These are phyloP conservation scores for Ogataea paraovalis DNA, from an alignment of 805 yeast species.

Conservation along the genomic window DNA sequence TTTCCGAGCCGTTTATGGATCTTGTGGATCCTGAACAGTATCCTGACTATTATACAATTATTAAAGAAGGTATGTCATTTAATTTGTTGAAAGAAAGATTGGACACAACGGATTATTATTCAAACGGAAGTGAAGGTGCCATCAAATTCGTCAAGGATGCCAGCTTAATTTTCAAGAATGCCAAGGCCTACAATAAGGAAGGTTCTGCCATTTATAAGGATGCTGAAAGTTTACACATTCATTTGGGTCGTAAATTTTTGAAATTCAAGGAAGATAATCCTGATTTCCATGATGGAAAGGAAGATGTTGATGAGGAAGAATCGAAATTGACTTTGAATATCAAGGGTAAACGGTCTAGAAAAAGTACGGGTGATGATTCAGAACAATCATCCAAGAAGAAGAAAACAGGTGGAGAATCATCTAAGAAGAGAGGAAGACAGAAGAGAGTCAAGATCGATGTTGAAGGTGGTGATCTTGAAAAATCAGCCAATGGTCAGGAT, in stretches of 20 bases:
- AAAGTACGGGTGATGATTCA: neutral
- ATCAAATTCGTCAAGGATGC: slow-evolving; percentile 58
- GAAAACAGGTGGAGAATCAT: slow-evolving; percentile 1
- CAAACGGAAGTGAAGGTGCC: slow-evolving; percentile 45
- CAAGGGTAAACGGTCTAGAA: slow-evolving; percentile 8
- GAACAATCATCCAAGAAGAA: slow-evolving; percentile 9
- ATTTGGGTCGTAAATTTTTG: slow-evolving; percentile 41
- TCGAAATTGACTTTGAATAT: slow-evolving; percentile 2
- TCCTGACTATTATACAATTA: slow-evolving; percentile 76
- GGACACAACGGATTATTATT: slow-evolving; percentile 48
- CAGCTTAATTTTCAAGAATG: slow-evolving; percentile 68
- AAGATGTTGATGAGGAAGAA: slow-evolving; percentile 8
- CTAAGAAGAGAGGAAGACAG: neutral
- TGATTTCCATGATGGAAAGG: slow-evolving; percentile 21
- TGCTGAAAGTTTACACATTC: slow-evolving; percentile 55
- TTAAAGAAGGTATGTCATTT: slow-evolving; percentile 73
- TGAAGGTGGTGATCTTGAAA: neutral
- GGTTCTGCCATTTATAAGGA: slow-evolving; percentile 69
- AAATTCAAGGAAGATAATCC: slow-evolving; percentile 29
- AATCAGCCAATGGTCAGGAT: neutral
- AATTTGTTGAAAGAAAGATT: slow-evolving; percentile 51
- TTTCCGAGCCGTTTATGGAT: slow-evolving; percentile 71
- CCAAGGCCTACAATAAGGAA: slow-evolving; percentile 72
- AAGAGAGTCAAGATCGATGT: neutral
- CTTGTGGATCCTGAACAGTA: slow-evolving; percentile 66